Percentiles rank a stretch among this genome's conserved stretches.
These are phyloP conservation scores for Trypanosoma conorhini DNA, from an alignment of 208 protist genomes.

Conservation along the genomic window DNA sequence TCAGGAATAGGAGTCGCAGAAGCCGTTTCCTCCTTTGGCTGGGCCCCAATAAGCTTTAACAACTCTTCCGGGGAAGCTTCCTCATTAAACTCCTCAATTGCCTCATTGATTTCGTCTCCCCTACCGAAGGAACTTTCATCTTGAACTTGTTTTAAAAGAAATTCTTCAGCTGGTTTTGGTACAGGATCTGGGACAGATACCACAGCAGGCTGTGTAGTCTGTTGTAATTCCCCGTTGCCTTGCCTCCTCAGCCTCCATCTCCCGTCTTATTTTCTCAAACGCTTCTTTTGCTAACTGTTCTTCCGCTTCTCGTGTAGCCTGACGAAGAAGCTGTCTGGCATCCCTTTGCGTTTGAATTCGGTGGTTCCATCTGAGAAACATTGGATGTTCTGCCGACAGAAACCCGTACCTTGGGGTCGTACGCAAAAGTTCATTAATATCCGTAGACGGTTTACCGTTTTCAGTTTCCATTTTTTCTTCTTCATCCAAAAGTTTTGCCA, in stretches of 20 bases:
- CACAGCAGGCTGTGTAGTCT: neutral
- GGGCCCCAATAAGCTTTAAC: conserved; percentile 58
- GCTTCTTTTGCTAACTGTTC: conserved; percentile 56
- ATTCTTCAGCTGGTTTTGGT: conserved; percentile 25
- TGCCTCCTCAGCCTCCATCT: conserved; percentile 46
- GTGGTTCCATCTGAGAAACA: conserved; percentile 72
- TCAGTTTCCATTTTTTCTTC: conserved; percentile 37
- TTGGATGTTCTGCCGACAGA: conserved; percentile 66
- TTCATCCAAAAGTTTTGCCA: conserved; percentile 60
- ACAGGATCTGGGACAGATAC: conserved; percentile 4
- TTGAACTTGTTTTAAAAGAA: conserved; percentile 57
- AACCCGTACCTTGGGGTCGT: conserved; percentile 85
- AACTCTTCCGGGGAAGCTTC: conserved; percentile 52
- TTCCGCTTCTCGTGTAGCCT: conserved; percentile 56
- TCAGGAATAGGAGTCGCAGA: conserved; percentile 13
- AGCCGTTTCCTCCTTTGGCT: conserved; percentile 23
- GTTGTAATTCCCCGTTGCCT: conserved; percentile 29
- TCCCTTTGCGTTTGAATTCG: conserved; percentile 56
- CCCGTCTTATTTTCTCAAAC: conserved; percentile 44
- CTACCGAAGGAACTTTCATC: conserved; percentile 62
- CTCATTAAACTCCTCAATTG: conserved; percentile 11
- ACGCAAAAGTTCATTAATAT: conserved; percentile 67
- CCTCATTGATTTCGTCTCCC: conserved; percentile 3
- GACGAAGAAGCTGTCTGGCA: conserved; percentile 56
- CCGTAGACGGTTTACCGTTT: conserved; percentile 6